These are phyloP conservation scores for Aurifilum marmelostoma DNA, from an alignment of 2,329 filamentous ascomycete genomes.

Conservation along the genomic window DNA sequence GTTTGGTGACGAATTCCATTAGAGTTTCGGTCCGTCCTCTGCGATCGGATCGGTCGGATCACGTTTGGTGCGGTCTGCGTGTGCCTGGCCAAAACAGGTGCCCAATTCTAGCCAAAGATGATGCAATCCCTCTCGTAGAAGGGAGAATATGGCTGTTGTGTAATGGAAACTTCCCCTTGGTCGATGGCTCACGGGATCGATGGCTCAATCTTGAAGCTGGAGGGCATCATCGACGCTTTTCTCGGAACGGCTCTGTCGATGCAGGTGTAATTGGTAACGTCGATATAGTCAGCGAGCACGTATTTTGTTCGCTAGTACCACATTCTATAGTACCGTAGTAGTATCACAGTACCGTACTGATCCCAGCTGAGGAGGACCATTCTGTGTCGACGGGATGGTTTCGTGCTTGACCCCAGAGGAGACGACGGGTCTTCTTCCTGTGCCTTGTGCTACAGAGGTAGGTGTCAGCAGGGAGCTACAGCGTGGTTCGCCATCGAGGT, in stretches of 20 bases:
- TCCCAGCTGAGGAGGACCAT: not conserved
- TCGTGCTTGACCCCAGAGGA: too few relatives aligned
- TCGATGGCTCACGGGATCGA: constrained; percentile 14
- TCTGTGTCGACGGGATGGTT: not conserved
- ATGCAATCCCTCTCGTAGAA: constrained; percentile 22
- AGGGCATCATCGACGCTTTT: constrained; percentile 19
- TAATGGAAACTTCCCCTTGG: constrained; percentile 19
- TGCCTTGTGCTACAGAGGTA: too few relatives aligned
- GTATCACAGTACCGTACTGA: too few relatives aligned
- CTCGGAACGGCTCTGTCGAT: not conserved
- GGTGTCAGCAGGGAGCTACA: too few relatives aligned
- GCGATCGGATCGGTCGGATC: constrained; percentile 11
- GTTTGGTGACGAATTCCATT: constrained; percentile 3
- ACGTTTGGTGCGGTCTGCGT: constrained; percentile 2
- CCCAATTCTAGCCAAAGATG: constrained; percentile 25
- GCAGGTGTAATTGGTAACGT: constrained; percentile 3
- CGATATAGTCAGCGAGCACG: not conserved
- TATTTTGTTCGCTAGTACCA: not conserved
- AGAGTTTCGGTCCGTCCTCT: constrained; percentile 2
- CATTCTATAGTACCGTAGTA: too few relatives aligned
- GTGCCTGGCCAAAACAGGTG: constrained; percentile 5
- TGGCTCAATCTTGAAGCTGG: constrained; percentile 21
- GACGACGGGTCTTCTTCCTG: too few relatives aligned
- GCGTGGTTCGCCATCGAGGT: constrained; percentile 5
- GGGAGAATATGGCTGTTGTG: constrained; percentile 15